Percentiles rank a stretch among this genome's conserved stretches.
phyloP scores from a whole-genome alignment of 371 early-diverging fungal genomes.

The Mucor racemosus region DNA sequence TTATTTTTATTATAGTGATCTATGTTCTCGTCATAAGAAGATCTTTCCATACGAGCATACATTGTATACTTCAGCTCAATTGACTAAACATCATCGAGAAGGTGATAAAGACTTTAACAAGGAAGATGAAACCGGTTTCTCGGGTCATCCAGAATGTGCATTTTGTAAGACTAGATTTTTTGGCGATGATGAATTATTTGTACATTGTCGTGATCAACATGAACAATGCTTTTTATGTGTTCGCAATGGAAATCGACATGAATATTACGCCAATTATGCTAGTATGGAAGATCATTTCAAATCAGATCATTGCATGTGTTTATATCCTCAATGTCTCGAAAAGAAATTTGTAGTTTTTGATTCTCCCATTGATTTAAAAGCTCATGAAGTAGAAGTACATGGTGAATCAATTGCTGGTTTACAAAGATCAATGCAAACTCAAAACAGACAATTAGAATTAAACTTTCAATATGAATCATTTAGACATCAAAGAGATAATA shows the following conservation, averaged over 20 bases:
- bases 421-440: slow-evolving; percentile 40
- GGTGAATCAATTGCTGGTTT: slow-evolving; percentile 37
- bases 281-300: slow-evolving; percentile 83
- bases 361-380: slow-evolving; percentile 87
- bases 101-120: slow-evolving; percentile 64
- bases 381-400: slow-evolving; percentile 74
- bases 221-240: slow-evolving; percentile 94
- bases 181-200: slow-evolving; percentile 88
- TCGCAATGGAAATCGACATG: slow-evolving; percentile 73
- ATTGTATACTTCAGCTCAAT: slow-evolving; percentile 71
- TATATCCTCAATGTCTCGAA: slow-evolving; percentile 83
- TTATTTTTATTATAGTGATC: slow-evolving; percentile 58
- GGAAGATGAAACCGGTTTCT: slow-evolving; percentile 81
- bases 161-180: slow-evolving; percentile 87
- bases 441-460: slow-evolving; percentile 60
- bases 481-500: slow-evolving; percentile 16
- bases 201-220: slow-evolving; percentile 93
- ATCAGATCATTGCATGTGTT: slow-evolving; percentile 83
- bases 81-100: slow-evolving; percentile 71
- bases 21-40: slow-evolving; percentile 88
- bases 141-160: slow-evolving; percentile 91
- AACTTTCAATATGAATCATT: slow-evolving; percentile 60
- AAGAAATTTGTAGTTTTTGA: slow-evolving; percentile 97
- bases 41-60: slow-evolving; percentile 90
- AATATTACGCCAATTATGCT: slow-evolving; percentile 86